Evolutionary conservation across 2,329 filamentous ascomycete species (phyloP).

Genomic region (Botryotinia calthae): DNA sequence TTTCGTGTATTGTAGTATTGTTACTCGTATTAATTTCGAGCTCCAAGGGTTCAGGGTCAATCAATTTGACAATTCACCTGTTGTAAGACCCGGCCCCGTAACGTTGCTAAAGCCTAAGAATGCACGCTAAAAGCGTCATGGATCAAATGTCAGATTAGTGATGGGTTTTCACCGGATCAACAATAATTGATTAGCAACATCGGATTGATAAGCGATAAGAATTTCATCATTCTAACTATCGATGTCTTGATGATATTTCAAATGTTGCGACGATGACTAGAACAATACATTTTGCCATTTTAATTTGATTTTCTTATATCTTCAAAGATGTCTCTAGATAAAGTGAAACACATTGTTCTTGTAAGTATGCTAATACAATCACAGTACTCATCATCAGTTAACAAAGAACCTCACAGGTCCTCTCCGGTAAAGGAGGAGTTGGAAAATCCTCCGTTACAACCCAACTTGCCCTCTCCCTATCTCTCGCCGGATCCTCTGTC

Average conservation of each 20-base stretch:
- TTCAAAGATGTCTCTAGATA: slow-evolving; percentile 59
- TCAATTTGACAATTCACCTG: slow-evolving; percentile 21
- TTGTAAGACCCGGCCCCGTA: slow-evolving; percentile 16
- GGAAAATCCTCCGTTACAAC: slow-evolving; percentile 98
- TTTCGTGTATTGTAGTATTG: slow-evolving; percentile 8
- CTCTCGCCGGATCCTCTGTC: slow-evolving; percentile 80
- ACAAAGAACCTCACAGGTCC: slow-evolving; percentile 49
- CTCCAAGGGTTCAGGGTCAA: slow-evolving; percentile 15
- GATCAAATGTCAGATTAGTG: neutral
- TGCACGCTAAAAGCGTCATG: slow-evolving; percentile 18
- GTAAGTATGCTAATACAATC: slow-evolving; percentile 45
- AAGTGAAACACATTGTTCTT: slow-evolving; percentile 75
- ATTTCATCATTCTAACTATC: slow-evolving; percentile 18
- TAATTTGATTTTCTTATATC: neutral
- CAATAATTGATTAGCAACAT: slow-evolving; percentile 7
- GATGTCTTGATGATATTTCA: neutral
- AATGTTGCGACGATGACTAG: slow-evolving; percentile 8
- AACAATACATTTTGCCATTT: neutral
- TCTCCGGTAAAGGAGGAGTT: slow-evolving; percentile 96
- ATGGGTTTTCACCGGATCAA: slow-evolving; percentile 5
- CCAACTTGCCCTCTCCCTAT: slow-evolving; percentile 86
- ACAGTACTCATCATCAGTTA: neutral
- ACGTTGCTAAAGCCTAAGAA: slow-evolving; percentile 12
- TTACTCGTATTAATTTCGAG: slow-evolving; percentile 8
- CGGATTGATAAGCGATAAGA: slow-evolving; percentile 38